Evolutionary conservation across 2,329 filamentous ascomycete genomes (phyloP).

Genomic region (Exutisphaerella laricina): DNA sequence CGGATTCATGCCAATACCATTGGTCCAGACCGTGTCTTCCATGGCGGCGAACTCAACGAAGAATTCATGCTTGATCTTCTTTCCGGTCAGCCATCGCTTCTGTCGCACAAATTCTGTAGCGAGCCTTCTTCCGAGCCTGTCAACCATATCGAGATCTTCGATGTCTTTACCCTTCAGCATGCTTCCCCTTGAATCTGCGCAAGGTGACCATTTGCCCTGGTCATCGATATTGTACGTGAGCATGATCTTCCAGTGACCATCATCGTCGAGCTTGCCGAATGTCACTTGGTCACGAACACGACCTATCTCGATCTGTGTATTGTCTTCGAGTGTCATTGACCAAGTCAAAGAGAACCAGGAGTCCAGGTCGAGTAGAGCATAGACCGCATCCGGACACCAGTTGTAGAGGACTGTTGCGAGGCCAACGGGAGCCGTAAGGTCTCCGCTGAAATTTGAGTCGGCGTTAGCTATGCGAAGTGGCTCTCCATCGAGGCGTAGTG

Average conservation of each 20-base stretch:
- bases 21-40: slow-evolving; percentile 16
- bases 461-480: not conserved
- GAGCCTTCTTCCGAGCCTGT: slow-evolving; percentile 7
- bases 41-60: slow-evolving; percentile 18
- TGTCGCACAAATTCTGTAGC: slow-evolving; percentile 11
- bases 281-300: slow-evolving; percentile 20
- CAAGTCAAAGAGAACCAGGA: slow-evolving; percentile 24
- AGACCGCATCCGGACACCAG: slow-evolving; percentile 18
- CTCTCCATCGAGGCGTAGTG: not conserved
- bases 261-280: slow-evolving; percentile 14
- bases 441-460: not conserved
- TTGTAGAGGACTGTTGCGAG: slow-evolving; percentile 20
- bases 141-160: slow-evolving; percentile 13
- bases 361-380: slow-evolving; percentile 17
- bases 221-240: slow-evolving; percentile 12
- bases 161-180: slow-evolving; percentile 26
- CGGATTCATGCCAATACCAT: slow-evolving; percentile 20
- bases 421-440: slow-evolving; percentile 14
- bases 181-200: slow-evolving; percentile 15
- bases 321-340: slow-evolving; percentile 10
- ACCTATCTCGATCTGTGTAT: slow-evolving; percentile 19
- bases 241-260: slow-evolving; percentile 19
- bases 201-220: slow-evolving; percentile 11
- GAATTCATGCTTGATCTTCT: slow-evolving; percentile 15
- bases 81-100: slow-evolving; percentile 17